Evolutionary conservation across 768 basidiomycete genomes (phyloP), one percentile per base, ranked within the genome.

Genomic region (Udeniomyces megalosporus): DNA sequence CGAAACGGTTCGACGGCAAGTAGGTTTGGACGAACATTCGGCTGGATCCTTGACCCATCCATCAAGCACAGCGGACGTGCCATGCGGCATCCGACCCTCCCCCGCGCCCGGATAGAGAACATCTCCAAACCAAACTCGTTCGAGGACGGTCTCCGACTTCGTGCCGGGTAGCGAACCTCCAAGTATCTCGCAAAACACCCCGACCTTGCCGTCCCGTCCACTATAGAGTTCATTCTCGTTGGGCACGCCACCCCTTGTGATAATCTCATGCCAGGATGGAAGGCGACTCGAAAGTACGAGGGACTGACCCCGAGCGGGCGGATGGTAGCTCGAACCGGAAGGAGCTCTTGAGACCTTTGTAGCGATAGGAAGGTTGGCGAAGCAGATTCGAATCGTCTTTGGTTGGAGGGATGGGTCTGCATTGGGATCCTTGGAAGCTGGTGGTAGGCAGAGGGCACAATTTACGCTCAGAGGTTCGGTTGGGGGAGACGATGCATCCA

Each of bases 61-160:
- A 32, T 28, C 44, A 29, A 8, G n/a, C 46, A 6, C 15, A 31
- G 26, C 22, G 44, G 31, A 47, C 34, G 24, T n/a, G 22, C 31
- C 4, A 22, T 24, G 11, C 3, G 29, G 1, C 8, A 28, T 32
- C 26, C 7, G 7, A 2, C 32, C 52, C 34, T 24, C 34, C 28
- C 22, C 34, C 34, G 12, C 17, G n/a, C 51, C 49, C 14, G 32
- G 26, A 11, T 44, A 62, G 45, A 55, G 28, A 24, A 62, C 54
- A 22, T 56, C 56, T 20, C 61, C 61, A 32, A 57, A 62, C 61
- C 61, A 62, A 15, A 62, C 48, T 5, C 61, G 22, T 47, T 62
- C 53, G 10, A 62, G 24, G 10, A 62, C 61, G 17, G 32, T 20
- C 55, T 62, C 61, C 6, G 17, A 17, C 10, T 45, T n/a, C 26